phyloP scores from a whole-genome alignment of 2,329 filamentous ascomycete species.

The Alternaria hordeiaustralica region DNA sequence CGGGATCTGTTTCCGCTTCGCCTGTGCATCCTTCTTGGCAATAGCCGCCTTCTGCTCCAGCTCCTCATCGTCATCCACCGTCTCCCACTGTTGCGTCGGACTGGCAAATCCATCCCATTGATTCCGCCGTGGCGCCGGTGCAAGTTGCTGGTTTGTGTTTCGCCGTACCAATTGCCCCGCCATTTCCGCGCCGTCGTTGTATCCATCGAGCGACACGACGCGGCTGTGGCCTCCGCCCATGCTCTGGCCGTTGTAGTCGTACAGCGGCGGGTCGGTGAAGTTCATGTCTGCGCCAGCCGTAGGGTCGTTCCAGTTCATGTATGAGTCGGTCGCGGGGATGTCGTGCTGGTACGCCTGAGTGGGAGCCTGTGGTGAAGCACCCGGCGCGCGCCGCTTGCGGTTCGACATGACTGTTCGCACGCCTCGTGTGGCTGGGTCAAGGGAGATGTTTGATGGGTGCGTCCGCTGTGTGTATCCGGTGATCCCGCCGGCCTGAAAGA shows the following conservation, averaged over 20 bases:
- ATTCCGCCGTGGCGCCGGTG: conserved; percentile 41
- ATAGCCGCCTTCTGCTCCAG: conserved; percentile 79
- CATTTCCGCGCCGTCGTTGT: conserved; percentile 33
- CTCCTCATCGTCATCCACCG: conserved; percentile 71
- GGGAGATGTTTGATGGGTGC: neutral
- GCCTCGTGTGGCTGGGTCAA: neutral
- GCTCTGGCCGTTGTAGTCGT: conserved; percentile 38
- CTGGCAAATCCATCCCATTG: conserved; percentile 51
- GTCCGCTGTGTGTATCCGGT: conserved; percentile 11
- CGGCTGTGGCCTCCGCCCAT: conserved; percentile 33
- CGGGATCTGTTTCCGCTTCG: conserved; percentile 93
- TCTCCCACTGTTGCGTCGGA: conserved; percentile 60
- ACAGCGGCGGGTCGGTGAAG: conserved; percentile 48
- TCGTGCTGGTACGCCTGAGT: conserved; percentile 57
- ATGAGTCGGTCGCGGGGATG: conserved; percentile 48
- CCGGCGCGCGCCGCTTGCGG: conserved; percentile 78
- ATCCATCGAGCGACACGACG: conserved; percentile 42
- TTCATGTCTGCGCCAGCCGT: conserved; percentile 31
- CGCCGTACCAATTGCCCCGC: conserved; percentile 56
- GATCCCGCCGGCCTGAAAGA: neutral
- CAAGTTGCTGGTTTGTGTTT: conserved; percentile 56
- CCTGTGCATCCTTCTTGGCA: conserved; percentile 85
- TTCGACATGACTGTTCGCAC: conserved; percentile 34
- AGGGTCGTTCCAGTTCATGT: conserved; percentile 46
- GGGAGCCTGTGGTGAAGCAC: conserved; percentile 69